phyloP scores from a whole-genome alignment of 768 basidiomycete species.

The Strobilomyces echinocephalus region DNA sequence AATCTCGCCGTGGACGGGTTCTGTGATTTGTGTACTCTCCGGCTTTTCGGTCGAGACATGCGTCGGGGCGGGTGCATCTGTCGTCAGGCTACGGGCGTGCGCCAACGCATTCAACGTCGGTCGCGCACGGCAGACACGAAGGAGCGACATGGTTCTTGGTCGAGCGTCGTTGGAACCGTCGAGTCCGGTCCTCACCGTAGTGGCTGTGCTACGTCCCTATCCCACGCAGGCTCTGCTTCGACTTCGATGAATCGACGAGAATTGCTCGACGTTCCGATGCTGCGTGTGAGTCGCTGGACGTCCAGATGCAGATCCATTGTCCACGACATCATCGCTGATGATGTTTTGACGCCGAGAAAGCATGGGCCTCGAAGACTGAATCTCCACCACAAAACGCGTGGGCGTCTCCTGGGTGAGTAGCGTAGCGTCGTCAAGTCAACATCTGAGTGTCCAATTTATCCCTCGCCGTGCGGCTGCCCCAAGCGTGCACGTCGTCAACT shows the following conservation, averaged over 20 bases:
- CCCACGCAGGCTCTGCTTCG: too few relatives aligned
- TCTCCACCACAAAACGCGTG: constrained; percentile 39
- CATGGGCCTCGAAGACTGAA: constrained; percentile 36
- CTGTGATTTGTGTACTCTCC: constrained; percentile 36
- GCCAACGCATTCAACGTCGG: constrained; percentile 13
- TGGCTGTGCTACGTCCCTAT: constrained; percentile 19
- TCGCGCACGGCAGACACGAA: constrained; percentile 41
- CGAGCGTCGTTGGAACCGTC: neutral
- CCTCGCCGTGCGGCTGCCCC: too few relatives aligned
- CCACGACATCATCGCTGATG: constrained; percentile 28
- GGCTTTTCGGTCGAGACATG: constrained; percentile 16
- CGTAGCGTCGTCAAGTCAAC: neutral
- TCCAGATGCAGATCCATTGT: neutral
- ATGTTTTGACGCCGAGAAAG: constrained; percentile 29
- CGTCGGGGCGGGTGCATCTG: constrained; percentile 19
- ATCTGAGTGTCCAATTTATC: too few relatives aligned
- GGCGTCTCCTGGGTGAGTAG: constrained; percentile 55
- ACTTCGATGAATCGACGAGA: too few relatives aligned
- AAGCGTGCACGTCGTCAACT: too few relatives aligned
- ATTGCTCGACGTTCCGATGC: neutral
- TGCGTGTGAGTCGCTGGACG: too few relatives aligned
- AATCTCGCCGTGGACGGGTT: constrained; percentile 52
- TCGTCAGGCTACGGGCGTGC: constrained; percentile 19
- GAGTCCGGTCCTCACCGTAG: constrained; percentile 8
- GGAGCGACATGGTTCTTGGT: constrained; percentile 46